These are phyloP conservation scores for Perilla frutescens DNA, from an alignment of 257 asterid genomes.

Conservation along the genomic window DNA sequence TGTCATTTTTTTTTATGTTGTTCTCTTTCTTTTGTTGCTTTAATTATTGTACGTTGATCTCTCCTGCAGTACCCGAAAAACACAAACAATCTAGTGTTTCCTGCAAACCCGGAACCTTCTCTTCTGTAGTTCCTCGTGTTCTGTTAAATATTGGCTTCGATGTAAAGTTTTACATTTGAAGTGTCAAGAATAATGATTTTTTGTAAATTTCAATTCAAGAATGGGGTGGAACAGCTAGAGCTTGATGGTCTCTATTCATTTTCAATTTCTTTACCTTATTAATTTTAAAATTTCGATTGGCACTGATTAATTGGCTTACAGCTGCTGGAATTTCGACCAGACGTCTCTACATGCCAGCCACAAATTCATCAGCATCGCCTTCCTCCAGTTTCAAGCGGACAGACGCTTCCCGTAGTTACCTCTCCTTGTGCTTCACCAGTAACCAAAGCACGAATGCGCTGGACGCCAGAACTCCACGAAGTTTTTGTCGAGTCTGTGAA, in stretches of 20 bases:
- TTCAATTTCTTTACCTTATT: background rate
- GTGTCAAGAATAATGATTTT: background rate
- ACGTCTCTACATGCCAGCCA: constrained; percentile 34
- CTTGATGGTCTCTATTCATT: background rate
- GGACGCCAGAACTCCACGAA: constrained; percentile 96
- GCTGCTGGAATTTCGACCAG: constrained; percentile 56
- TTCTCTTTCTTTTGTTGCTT: no score
- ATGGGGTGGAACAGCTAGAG: background rate
- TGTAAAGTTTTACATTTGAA: background rate
- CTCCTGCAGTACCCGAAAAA: background rate
- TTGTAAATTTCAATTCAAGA: no score
- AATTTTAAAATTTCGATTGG: constrained; percentile 7
- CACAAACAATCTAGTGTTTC: background rate
- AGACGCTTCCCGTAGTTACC: constrained; percentile 45
- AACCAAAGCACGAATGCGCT: constrained; percentile 84
- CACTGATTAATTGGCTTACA: constrained; percentile 39
- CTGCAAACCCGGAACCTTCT: background rate
- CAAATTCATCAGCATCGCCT: constrained; percentile 42
- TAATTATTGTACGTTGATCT: background rate
- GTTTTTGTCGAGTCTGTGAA: constrained; percentile 71
- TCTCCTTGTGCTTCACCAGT: constrained; percentile 57
- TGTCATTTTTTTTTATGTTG: background rate
- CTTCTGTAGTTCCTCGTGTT: background rate
- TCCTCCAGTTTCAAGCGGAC: constrained; percentile 34
- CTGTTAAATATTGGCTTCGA: background rate